A percentile compares a stretch with the other conserved stretches of the same genome.
These are phyloP conservation scores for Aschersonia sp. DNA, from an alignment of 2,329 filamentous ascomycete species.

Conservation along the genomic window DNA sequence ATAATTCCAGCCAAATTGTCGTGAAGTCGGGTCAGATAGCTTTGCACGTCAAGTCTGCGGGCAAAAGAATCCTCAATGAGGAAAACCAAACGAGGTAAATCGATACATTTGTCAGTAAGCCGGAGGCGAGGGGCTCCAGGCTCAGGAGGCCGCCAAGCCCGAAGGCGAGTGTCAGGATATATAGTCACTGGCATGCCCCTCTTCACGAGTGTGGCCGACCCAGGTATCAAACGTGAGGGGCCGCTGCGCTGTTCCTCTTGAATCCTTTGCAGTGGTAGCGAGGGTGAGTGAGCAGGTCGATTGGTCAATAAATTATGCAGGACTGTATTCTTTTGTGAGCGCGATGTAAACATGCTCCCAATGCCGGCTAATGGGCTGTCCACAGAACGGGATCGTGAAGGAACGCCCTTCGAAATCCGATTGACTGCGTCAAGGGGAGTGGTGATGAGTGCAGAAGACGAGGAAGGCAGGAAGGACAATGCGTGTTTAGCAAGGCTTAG, in stretches of 20 bases:
- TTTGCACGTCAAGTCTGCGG: constrained; percentile 64
- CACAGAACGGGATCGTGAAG: constrained; percentile 14
- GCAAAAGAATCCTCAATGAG: constrained; percentile 91
- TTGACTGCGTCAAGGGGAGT: constrained; percentile 65
- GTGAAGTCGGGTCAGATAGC: constrained; percentile 72
- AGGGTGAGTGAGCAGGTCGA: constrained; percentile 84
- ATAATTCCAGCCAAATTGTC: constrained; percentile 79
- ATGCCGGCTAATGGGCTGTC: constrained; percentile 35
- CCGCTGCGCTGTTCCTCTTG: constrained; percentile 16
- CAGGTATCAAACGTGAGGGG: constrained; percentile 14
- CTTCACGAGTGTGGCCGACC: constrained; percentile 68
- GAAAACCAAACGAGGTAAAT: constrained; percentile 67
- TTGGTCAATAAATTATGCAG: constrained; percentile 95
- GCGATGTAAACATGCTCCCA: constrained; percentile 36
- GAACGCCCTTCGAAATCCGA: not conserved
- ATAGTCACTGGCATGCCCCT: constrained; percentile 80
- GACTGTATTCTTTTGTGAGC: constrained; percentile 58
- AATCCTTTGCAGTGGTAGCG: constrained; percentile 60
- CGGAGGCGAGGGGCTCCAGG: constrained; percentile 46
- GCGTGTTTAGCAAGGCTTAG: constrained; percentile 56
- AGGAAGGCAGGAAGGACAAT: constrained; percentile 62
- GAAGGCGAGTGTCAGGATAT: constrained; percentile 57
- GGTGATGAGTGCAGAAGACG: constrained; percentile 78
- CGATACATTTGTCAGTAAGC: constrained; percentile 67
- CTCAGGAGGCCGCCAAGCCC: constrained; percentile 53